These are phyloP conservation scores for Colletotrichum sp. DNA, from an alignment of 2,329 filamentous ascomycete genomes.

Conservation along the genomic window DNA sequence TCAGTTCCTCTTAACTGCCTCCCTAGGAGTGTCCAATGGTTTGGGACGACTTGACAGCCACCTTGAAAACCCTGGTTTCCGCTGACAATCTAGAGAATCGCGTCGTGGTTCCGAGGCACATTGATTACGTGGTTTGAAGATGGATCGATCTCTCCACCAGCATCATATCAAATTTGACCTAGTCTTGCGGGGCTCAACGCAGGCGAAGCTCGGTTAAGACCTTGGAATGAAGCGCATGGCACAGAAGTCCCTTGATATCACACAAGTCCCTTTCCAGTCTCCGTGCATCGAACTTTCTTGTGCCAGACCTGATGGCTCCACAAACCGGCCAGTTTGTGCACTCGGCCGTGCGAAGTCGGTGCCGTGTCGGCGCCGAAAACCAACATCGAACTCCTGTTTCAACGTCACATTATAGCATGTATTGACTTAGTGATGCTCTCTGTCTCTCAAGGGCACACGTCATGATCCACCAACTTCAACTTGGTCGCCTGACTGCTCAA, in stretches of 20 bases:
- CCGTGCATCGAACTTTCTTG: rapidly evolving
- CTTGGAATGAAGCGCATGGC: background rate
- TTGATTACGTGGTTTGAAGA: too few relatives aligned
- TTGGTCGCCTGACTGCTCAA: background rate
- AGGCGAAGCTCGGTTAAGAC: background rate
- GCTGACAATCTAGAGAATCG: too few relatives aligned
- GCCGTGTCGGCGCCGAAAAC: background rate
- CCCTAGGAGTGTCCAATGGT: too few relatives aligned
- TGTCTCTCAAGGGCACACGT: background rate
- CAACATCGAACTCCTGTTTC: background rate
- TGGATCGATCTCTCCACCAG: background rate
- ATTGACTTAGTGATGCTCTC: too few relatives aligned
- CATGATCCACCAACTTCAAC: background rate
- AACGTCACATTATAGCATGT: too few relatives aligned
- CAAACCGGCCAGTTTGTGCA: background rate
- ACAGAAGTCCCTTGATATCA: background rate
- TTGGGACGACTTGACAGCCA: too few relatives aligned
- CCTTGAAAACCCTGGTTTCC: too few relatives aligned
- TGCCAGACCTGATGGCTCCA: background rate
- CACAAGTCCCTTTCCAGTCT: background rate
- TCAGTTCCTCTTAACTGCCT: too few relatives aligned
- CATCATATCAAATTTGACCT: background rate
- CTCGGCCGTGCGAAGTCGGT: background rate
- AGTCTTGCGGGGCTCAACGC: background rate
- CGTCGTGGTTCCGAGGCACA: too few relatives aligned